phyloP scores from a whole-genome alignment of 176 grass and related monocot species.

The Dactylis glomerata region DNA sequence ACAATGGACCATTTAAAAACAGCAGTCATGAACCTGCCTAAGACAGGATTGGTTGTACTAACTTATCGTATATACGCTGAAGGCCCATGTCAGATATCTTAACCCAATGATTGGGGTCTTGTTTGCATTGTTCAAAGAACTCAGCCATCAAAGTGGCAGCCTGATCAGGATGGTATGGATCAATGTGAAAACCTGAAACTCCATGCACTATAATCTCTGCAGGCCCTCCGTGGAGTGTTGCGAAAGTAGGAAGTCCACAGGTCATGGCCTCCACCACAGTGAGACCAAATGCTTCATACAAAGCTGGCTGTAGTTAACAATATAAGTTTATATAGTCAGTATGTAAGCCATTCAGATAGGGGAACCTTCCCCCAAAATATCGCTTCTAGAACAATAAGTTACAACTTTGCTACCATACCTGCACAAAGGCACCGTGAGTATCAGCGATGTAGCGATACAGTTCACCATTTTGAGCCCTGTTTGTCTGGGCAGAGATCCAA shows the following conservation, averaged over 20 bases:
- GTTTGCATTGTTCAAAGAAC: conserved; percentile 71
- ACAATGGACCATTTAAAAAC: conserved; percentile 4
- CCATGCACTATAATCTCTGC: conserved; percentile 92
- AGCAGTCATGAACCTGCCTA: not conserved
- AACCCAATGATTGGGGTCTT: conserved; percentile 62
- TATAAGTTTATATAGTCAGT: not conserved
- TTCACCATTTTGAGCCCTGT: conserved; percentile 79
- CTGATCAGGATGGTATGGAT: conserved; percentile 80
- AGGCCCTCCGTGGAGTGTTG: conserved; percentile 86
- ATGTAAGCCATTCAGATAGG: not conserved
- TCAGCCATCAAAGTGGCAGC: conserved; percentile 63
- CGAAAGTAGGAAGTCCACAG: conserved; percentile 88
- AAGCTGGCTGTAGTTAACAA: conserved; percentile 62
- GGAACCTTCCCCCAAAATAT: not conserved
- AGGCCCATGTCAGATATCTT: conserved; percentile 60
- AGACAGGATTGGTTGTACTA: not conserved
- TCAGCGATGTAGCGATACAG: conserved; percentile 95
- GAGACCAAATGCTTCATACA: conserved; percentile 95
- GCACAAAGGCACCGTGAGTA: conserved; percentile 84
- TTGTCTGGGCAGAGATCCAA: conserved; percentile 92
- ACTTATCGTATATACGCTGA: conserved; percentile 78
- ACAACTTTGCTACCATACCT: conserved; percentile 45
- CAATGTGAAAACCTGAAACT: conserved; percentile 87
- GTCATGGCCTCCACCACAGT: conserved; percentile 94
- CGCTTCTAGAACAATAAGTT: not conserved